phyloP scores from a whole-genome alignment of 768 basidiomycete species.

The Pseudohyphozyma bogoriensis region DNA sequence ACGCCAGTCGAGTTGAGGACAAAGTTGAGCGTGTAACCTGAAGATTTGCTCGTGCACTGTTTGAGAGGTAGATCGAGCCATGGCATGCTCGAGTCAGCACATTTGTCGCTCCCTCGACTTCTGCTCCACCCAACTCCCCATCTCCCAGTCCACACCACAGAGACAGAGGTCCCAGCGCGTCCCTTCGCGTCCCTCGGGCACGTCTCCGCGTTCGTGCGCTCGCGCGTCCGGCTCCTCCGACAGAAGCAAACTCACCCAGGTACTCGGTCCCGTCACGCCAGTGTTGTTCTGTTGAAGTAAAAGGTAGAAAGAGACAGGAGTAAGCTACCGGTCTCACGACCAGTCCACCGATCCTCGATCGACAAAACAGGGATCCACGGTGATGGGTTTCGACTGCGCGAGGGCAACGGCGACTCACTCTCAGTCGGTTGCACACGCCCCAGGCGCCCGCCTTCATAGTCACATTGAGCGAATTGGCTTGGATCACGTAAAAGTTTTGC shows the following conservation, averaged over 20 bases:
- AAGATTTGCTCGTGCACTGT: constrained; percentile 15
- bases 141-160: neutral
- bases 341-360: neutral
- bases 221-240: too few species aligned
- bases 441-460: constrained; percentile 27
- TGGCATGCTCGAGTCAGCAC: too few species aligned
- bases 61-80: too few species aligned
- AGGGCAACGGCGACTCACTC: neutral
- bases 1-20: constrained; percentile 17
- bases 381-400: neutral
- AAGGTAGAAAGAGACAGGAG: neutral
- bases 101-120: neutral
- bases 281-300: constrained; percentile 16
- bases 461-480: constrained; percentile 19
- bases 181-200: neutral
- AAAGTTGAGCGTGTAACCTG: constrained; percentile 14
- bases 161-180: neutral
- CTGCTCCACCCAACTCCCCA: neutral
- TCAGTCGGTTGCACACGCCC: constrained; percentile 20
- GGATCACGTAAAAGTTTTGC: constrained; percentile 28
- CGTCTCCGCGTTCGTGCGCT: neutral
- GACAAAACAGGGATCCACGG: neutral
- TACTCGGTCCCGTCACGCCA: constrained; percentile 4
- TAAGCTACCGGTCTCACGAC: neutral
- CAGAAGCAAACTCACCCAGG: constrained; percentile 14